phyloP scores from a whole-genome alignment of 768 basidiomycete species.

The Lactifluus rugatus region DNA sequence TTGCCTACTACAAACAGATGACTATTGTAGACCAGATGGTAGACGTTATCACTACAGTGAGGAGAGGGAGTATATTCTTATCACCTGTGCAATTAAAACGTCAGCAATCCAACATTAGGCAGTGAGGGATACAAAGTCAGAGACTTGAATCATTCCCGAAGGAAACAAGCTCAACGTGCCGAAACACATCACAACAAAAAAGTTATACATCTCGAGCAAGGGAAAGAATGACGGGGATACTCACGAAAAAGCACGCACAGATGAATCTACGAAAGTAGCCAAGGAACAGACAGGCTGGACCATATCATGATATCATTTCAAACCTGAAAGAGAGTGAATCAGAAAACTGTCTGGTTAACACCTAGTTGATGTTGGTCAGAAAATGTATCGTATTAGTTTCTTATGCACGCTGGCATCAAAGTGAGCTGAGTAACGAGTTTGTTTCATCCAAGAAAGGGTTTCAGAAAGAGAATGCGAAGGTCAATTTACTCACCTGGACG shows the following conservation, averaged over 20 bases:
- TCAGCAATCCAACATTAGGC: neutral
- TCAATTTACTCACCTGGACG: neutral
- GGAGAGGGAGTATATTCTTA: neutral
- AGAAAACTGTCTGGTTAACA: neutral
- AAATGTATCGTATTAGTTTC: slow-evolving; percentile 42
- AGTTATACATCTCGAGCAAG: slow-evolving; percentile 35
- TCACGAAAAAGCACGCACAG: slow-evolving; percentile 21
- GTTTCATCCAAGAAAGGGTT: slow-evolving; percentile 22
- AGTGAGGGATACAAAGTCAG: slow-evolving; percentile 34
- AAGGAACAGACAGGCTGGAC: neutral
- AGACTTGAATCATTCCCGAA: slow-evolving; percentile 81
- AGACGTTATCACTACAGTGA: neutral
- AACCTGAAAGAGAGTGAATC: neutral
- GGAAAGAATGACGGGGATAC: slow-evolving; percentile 17
- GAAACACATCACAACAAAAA: slow-evolving; percentile 44
- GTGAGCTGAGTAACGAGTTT: slow-evolving; percentile 51
- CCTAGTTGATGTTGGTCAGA: slow-evolving; percentile 26
- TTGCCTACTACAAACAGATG: slow-evolving; percentile 2
- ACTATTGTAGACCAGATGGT: neutral
- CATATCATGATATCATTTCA: neutral
- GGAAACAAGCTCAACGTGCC: slow-evolving; percentile 43
- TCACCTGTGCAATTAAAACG: neutral
- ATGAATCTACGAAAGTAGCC: neutral
- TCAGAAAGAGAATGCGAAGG: neutral
- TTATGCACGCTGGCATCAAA: slow-evolving; percentile 43